Percentiles rank a stretch among this genome's conserved stretches.
phyloP scores from a whole-genome alignment of 805 yeast species.

The Alloascoidea hylecoeti region DNA sequence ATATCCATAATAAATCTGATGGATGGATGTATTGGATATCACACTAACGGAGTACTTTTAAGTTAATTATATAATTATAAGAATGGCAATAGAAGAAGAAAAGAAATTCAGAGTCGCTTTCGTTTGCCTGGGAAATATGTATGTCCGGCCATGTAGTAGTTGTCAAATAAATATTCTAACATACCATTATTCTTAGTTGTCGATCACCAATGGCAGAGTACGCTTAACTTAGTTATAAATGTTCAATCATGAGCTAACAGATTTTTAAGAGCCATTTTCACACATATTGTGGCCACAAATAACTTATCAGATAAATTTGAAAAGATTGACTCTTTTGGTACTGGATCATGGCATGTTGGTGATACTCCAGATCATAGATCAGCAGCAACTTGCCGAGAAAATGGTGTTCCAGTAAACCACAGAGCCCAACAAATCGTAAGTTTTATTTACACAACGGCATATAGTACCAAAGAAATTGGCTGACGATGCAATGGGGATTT shows the following conservation, averaged over 20 bases:
- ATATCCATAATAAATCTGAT: too few species aligned
- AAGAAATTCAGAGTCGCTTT: slow-evolving; percentile 66
- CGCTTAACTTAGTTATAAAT: slow-evolving; percentile 6
- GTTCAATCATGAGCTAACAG: slow-evolving; percentile 3
- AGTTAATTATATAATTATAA: too few species aligned
- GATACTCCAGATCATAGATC: slow-evolving; percentile 73
- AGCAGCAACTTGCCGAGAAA: slow-evolving; percentile 45
- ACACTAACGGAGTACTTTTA: too few species aligned
- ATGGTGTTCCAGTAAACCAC: slow-evolving; percentile 68
- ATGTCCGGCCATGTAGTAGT: slow-evolving; percentile 13
- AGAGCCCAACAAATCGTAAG: slow-evolving; percentile 50
- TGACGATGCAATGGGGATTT: slow-evolving; percentile 58
- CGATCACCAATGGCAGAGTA: slow-evolving; percentile 95
- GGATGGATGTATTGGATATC: too few species aligned
- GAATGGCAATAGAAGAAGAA: too few species aligned
- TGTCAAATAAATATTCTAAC: neutral
- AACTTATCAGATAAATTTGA: slow-evolving; percentile 30
- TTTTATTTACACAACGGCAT: slow-evolving; percentile 7
- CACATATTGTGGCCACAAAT: slow-evolving; percentile 38
- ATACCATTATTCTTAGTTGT: slow-evolving; percentile 31
- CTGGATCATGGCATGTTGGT: slow-evolving; percentile 75
- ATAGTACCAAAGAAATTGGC: slow-evolving; percentile 45
- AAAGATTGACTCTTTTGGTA: slow-evolving; percentile 76
- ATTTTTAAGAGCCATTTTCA: slow-evolving; percentile 71
- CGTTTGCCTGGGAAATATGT: slow-evolving; percentile 85